These are phyloP conservation scores for Diaporthe citriasiana DNA, from an alignment of 2,329 filamentous ascomycete species.

Conservation along the genomic window DNA sequence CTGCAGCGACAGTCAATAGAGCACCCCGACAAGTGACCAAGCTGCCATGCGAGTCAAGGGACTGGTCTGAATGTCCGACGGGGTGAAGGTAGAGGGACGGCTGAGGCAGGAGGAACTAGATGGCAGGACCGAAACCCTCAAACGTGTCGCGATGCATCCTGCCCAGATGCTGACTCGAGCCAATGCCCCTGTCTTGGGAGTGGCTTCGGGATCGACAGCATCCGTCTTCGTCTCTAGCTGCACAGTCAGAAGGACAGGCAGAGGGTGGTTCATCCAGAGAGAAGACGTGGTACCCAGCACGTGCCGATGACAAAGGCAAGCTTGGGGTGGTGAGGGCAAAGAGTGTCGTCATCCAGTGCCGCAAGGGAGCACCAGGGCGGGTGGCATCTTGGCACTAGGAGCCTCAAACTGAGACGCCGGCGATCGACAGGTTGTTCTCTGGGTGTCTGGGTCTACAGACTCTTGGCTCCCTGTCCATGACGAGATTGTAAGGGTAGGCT, in stretches of 20 bases:
- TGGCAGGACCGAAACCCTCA: slow-evolving; percentile 7
- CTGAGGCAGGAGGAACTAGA: neutral
- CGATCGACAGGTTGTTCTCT: neutral
- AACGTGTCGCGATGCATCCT: slow-evolving; percentile 15
- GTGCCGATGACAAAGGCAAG: slow-evolving; percentile 13
- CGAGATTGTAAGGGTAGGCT: neutral
- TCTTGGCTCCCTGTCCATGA: slow-evolving; percentile 24
- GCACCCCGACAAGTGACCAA: neutral
- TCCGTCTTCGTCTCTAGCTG: slow-evolving; percentile 1
- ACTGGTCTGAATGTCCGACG: neutral
- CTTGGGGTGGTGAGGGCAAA: neutral
- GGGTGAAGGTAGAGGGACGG: neutral
- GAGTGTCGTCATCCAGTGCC: slow-evolving; percentile 18
- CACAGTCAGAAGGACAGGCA: neutral
- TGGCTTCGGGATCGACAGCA: slow-evolving; percentile 26
- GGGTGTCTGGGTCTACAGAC: neutral
- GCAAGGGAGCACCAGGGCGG: neutral
- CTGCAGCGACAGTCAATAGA: too few species aligned
- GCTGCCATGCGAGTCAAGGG: neutral
- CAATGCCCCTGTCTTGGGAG: slow-evolving; percentile 10
- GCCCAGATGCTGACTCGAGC: slow-evolving; percentile 14
- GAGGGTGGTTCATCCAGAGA: neutral
- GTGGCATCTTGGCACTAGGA: slow-evolving; percentile 27
- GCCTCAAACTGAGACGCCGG: slow-evolving; percentile 22
- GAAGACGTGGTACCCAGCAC: neutral